Evolutionary conservation across 2,329 filamentous ascomycete species (phyloP).

Genomic region (Penicillium sp.): DNA sequence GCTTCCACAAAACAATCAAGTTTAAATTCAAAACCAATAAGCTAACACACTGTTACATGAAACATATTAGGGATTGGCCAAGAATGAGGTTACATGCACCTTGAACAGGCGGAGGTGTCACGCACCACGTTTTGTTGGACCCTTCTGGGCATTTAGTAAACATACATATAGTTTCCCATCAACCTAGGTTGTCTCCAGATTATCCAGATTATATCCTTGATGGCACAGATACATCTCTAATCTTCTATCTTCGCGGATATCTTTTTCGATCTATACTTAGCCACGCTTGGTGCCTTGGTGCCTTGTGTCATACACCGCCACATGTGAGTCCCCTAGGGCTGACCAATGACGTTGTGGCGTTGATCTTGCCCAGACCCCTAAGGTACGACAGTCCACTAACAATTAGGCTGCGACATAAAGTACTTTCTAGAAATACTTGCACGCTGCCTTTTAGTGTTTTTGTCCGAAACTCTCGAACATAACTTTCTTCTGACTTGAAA

Average conservation of each 20-base stretch:
- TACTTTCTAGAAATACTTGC: conserved; percentile 11
- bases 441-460: not conserved
- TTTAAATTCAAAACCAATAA: not conserved
- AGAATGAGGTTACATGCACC: conserved; percentile 1
- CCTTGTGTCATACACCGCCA: conserved; percentile 12
- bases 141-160: not conserved
- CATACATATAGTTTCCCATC: not conserved
- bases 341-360: conserved; percentile 19
- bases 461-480: not conserved
- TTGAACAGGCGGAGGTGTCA: conserved; percentile 22
- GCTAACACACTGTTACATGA: not conserved
- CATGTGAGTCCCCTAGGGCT: not conserved
- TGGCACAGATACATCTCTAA: not conserved
- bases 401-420: conserved; percentile 32
- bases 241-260: not conserved
- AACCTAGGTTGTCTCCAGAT: not conserved
- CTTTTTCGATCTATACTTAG: not conserved
- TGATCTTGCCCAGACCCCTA: conserved; percentile 19
- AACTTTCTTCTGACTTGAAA: not conserved
- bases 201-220: not conserved
- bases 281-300: not conserved
- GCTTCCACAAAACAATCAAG: not conserved
- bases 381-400: conserved; percentile 24
- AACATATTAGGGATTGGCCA: not conserved
- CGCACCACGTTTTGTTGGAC: conserved; percentile 8